Base-by-base conservation (phyloP, 176 grass and related monocot species). In the Dactylis glomerata region DNA sequence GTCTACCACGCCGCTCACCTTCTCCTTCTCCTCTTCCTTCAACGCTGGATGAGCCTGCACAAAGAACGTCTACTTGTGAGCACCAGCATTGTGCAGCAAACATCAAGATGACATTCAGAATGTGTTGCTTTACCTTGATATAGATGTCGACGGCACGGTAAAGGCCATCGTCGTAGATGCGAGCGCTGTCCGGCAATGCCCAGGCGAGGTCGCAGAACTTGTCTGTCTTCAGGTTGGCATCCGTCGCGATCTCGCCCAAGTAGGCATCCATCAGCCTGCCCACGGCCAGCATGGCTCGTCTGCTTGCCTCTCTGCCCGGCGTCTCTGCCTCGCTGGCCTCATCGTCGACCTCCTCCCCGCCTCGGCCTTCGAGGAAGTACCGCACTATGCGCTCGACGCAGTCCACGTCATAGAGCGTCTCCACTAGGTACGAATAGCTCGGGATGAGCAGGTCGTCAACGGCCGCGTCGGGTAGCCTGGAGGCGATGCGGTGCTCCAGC, bases 141-240 rank as follows among this genome's bases (percentile, higher is more conserved):
- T 99, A 99, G 86, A 99, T 93, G 73, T 99, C 97, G 46, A 99
- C 91, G 46, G 97, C 93, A 42, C 97, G 93, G 88, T 99, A 99
- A 24, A 99, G 93, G 40, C 93, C 97, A 4, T 99, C 97, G 74
- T 94, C 97, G 42, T 96, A 95, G 10, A 94, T 78, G 15, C 97
- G 92, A 37, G 93, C 90, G 44, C 73, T 69, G 63, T 99, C 97
- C 56, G 97, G 97, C 86, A 99, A 76, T 36, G 89, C 85, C 75
- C 92, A 88, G n/a, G 97, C 93, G 52, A 99, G 97, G 83, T 94
- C 92, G 27, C 93, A 95, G 91, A 99, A 96, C 23, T 92, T 94
- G 66, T 92, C 90, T 1, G 92, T 88, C 79, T 83, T 95, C 67
- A 99, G 86, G 83, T 99, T 99, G 3, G 86, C 94, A 76, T 99